phyloP scores from a whole-genome alignment of 1,284 basidiomycete genomes.

The Sanghuangporus weigelae region DNA sequence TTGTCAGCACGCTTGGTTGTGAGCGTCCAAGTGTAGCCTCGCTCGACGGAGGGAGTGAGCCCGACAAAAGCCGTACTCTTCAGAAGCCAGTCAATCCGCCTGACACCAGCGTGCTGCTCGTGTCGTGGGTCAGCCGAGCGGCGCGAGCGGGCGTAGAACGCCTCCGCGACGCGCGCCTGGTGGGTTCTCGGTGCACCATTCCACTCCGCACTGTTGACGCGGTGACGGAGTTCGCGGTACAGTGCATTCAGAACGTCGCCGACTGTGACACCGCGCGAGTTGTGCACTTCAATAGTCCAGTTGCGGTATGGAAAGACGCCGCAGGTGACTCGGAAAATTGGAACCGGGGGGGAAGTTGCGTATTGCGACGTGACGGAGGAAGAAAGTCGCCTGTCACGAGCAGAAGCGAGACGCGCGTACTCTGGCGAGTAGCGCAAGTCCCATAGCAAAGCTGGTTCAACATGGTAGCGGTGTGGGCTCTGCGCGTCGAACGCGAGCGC shows the following conservation, averaged over 20 bases:
- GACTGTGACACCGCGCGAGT: conserved; percentile 40
- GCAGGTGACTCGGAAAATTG: conserved; percentile 36
- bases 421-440: conserved; percentile 39
- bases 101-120: conserved; percentile 35
- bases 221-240: conserved; percentile 32
- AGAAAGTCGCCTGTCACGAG: conserved; percentile 25
- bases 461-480: conserved; percentile 11
- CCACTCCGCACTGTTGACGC: conserved; percentile 38
- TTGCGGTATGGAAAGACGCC: conserved; percentile 35
- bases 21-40: conserved; percentile 37
- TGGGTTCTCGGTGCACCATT: conserved; percentile 36
- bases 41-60: conserved; percentile 34
- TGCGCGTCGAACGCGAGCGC: conserved; percentile 16
- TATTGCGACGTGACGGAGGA: conserved; percentile 31
- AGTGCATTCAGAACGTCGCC: conserved; percentile 42
- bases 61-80: conserved; percentile 46
- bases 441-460: conserved; percentile 35
- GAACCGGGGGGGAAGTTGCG: conserved; percentile 39
- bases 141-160: conserved; percentile 40
- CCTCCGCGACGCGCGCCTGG: conserved; percentile 32
- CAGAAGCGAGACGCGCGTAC: conserved; percentile 26
- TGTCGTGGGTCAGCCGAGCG: conserved; percentile 28
- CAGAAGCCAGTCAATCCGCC: conserved; percentile 43
- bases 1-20: conserved; percentile 24
- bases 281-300: conserved; percentile 36